phyloP scores from a whole-genome alignment of 2,329 filamentous ascomycete species.

The Fusarium sp. region DNA sequence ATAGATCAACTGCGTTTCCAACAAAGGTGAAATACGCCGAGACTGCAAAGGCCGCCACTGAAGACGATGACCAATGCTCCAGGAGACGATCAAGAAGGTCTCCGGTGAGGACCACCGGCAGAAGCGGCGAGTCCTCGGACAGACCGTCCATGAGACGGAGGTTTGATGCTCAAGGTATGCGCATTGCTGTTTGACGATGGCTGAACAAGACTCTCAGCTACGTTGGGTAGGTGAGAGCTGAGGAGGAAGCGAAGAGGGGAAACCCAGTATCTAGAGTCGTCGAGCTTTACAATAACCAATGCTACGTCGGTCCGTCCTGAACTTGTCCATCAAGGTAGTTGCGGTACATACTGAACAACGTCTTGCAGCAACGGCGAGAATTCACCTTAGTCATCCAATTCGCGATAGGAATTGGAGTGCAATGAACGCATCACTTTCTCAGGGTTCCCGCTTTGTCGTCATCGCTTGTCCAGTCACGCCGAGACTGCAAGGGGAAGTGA shows the following conservation, averaged over 20 bases:
- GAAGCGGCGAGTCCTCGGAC: slow-evolving; percentile 41
- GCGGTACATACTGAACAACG: not conserved
- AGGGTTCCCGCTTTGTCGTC: slow-evolving; percentile 37
- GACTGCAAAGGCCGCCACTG: not conserved
- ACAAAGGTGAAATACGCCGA: slow-evolving; percentile 35
- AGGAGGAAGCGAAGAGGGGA: slow-evolving; percentile 5
- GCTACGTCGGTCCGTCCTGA: slow-evolving; percentile 5
- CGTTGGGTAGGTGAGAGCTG: not conserved
- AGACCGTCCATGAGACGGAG: slow-evolving; percentile 43
- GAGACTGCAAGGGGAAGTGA: not conserved
- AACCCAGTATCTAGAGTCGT: not conserved
- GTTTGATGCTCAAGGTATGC: slow-evolving; percentile 6
- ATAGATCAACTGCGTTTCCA: slow-evolving; percentile 41
- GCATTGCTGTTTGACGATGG: slow-evolving; percentile 21
- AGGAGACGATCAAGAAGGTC: slow-evolving; percentile 36
- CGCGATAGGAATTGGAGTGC: not conserved
- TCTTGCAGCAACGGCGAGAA: not conserved
- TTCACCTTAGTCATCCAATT: slow-evolving; percentile 39
- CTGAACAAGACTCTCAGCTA: slow-evolving; percentile 3
- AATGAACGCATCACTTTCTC: slow-evolving; percentile 25
- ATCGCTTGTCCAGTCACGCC: slow-evolving; percentile 29
- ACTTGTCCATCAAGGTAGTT: slow-evolving; percentile 49
- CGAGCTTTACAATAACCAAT: slow-evolving; percentile 10
- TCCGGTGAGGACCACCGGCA: slow-evolving; percentile 28
- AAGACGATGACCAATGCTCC: not conserved